Percentiles rank a stretch among this genome's conserved stretches.
These are phyloP conservation scores for Leccinum angustisporum DNA, from an alignment of 1,284 basidiomycete species.

Conservation along the genomic window DNA sequence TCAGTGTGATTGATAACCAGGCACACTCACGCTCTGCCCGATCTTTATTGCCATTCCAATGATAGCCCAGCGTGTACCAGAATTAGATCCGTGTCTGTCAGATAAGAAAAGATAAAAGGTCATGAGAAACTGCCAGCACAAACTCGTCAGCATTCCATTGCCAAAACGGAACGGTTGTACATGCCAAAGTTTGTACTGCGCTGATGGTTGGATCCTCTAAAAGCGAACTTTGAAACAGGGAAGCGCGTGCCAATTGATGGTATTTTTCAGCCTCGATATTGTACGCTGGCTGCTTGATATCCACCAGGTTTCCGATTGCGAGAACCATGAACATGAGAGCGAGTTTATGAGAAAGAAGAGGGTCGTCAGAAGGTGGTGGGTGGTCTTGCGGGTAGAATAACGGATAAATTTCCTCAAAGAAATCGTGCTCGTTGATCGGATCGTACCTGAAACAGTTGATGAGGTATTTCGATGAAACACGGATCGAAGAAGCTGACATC, in stretches of 20 bases:
- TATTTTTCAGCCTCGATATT: constrained; percentile 78
- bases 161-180: constrained; percentile 26
- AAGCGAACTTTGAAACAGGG: constrained; percentile 68
- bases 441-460: constrained; percentile 57
- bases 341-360: constrained; percentile 62
- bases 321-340: constrained; percentile 75
- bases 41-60: constrained; percentile 79
- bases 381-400: constrained; percentile 58
- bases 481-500: constrained; percentile 51
- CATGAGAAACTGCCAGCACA: constrained; percentile 61
- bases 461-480: constrained; percentile 9
- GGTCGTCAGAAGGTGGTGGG: constrained; percentile 51
- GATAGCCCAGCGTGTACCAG: constrained; percentile 73
- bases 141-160: constrained; percentile 13
- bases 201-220: constrained; percentile 73
- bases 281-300: constrained; percentile 61
- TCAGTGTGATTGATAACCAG: constrained; percentile 10
- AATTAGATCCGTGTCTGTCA: constrained; percentile 69
- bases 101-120: constrained; percentile 73
- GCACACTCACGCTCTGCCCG: constrained; percentile 66
- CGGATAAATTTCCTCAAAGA: constrained; percentile 62
- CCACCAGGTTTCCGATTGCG: constrained; percentile 72
- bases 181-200: constrained; percentile 69
- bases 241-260: constrained; percentile 69
- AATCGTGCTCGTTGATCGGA: constrained; percentile 62